Base-by-base conservation (phyloP, 257 asterid genomes). In the Lithospermum erythrorhizon region DNA sequence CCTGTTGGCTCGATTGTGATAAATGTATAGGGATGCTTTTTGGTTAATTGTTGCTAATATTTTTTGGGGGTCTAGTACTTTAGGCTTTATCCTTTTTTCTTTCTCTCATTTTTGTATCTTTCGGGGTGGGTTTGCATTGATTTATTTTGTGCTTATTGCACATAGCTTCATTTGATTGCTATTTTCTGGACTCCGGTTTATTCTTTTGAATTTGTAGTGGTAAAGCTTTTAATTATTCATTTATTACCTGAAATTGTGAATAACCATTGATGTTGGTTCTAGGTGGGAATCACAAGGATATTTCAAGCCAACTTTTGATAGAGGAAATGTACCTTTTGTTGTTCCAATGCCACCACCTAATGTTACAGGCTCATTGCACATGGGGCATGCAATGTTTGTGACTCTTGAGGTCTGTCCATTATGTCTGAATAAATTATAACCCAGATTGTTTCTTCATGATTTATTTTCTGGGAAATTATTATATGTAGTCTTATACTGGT, bases 261-360 rank as follows among this genome's bases (percentile, higher is more conserved):
- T 41, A 37, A 62, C 59, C 52, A 55, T 64, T 54, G 61, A 53
- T 11, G 9, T 59, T 82, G 82, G 52, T 81, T 20, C 55, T 79
- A 91, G 98, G 98, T 91, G 98, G 98, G 98, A 88, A 73, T 82
- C 97, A 72, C 95, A 87, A 78, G 98, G 98, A 49, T 88, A 84
- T 78, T 91, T 91, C 83, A 88, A 83, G 75, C 98, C 98, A 58
- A 82, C 59, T 72, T 71, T 76, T 35, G 88, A 84, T 61, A 73
- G 75, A 67, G 95, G 90, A 65, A 70, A 68, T 27, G 89, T 86
- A 57, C 87, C 98, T 37, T 91, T 91, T 71, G 95, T 88, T 55
- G 61, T 91, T 67, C 65, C 98, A 52, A 91, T 91, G 98, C 98
- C 98, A 55, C 98, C 98, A 0, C 98, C 98, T 57, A 91, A 91